Base-by-base conservation (phyloP, 768 basidiomycete species). In the Pulveroboletus sp. region DNA sequence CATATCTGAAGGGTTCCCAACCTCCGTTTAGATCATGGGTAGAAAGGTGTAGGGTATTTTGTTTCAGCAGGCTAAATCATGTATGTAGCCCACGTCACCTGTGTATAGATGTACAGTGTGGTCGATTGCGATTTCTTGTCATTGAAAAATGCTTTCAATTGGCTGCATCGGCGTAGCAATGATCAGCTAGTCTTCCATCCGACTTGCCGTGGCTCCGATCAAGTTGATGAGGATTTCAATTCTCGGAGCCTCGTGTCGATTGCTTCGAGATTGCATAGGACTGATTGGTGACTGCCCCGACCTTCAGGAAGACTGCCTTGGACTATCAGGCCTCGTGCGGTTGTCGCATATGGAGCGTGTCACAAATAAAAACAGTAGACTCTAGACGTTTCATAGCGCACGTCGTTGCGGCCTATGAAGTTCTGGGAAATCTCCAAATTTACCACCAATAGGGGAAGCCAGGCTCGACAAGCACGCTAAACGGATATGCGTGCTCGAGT, bases 1-100 rank as follows among this genome's bases (percentile, higher is more conserved):
- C 1, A 9, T 39, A 4, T 28, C 15, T 14, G 26, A 30, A 28
- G 21, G 6, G 8, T 15, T 44, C 7, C 8, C 14, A 36, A 39
- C 17, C 8, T 46, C 15, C 14, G n/a, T 26, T 24, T 35, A 64
- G 63, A 63, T 65, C 37, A 44, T 53, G 28, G 47, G 48, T 15
- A 55, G 56, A 41, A 66, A 63, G 50, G 48, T 58, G 37, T 65
- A 58, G 39, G 5, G 13, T n/a, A 24, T 49, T 39, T 17, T 6
- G 13, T 31, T 7, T 21, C 13, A 45, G 24, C 26, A 24, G 30
- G 31, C 21, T n/a, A 14, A 7, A n/a, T 17, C 21, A 21, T 21
- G 21, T 36, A 17, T 33, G 14, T 6, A 17, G 14, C 8, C 30
- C 21, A 11, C 21, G 30, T 31, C 18, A 31, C 18, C 21, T 21